Base-by-base conservation (phyloP, 257 asterid genomes). In the Coffea eugenioides region DNA sequence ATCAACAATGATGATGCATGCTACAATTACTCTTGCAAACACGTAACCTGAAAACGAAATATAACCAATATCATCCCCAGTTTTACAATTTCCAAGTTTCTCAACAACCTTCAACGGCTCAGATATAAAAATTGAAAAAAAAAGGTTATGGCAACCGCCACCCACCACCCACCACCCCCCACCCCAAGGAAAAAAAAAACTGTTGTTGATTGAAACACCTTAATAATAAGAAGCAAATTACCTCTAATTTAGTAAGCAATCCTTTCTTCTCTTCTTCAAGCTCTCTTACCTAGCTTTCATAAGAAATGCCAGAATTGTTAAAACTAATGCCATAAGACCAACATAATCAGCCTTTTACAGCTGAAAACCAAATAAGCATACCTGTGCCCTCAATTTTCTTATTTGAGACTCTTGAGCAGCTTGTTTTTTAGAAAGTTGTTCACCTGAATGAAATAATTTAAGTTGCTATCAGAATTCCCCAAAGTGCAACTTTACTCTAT, bases 181-280 rank as follows among this genome's bases (percentile, higher is more conserved):
- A 31, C 3, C 9, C 49, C 2, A 6, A 69, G 21, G 23, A 3
- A 65, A 14, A 31, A 36, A 13, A 34, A 51, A 51, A 80, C 15
- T 71, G 3, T 36, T 27, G 62, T 25, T 70, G 27, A 36, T 64
- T 23, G 3, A 78, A n/a, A 21, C 61, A 51, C 56, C 79, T 68
- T 18, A 59, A 49, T 45, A 71, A 52, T 52, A 11, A 76, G 72
- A 74, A 80, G 62, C 57, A 80, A 76, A 79, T 72, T 80, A 92
- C 99, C 97, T 96, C 97, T 77, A 96, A 86, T 87, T 89, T 96
- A 73, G 98, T 87, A 72, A 84, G 83, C 82, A 92, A 73, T 66
- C 97, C 98, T 81, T 96, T 96, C 90, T 96, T 96, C 92, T 96
- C 99, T 87, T 96, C 99, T 87, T 96, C 99, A 77, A 92, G 92